Percentiles rank a stretch among this genome's conserved stretches.
Conservation (phyloP, 1,284 basidiomycete genomes). For the Leucocoprinus gongylophorus region DNA sequence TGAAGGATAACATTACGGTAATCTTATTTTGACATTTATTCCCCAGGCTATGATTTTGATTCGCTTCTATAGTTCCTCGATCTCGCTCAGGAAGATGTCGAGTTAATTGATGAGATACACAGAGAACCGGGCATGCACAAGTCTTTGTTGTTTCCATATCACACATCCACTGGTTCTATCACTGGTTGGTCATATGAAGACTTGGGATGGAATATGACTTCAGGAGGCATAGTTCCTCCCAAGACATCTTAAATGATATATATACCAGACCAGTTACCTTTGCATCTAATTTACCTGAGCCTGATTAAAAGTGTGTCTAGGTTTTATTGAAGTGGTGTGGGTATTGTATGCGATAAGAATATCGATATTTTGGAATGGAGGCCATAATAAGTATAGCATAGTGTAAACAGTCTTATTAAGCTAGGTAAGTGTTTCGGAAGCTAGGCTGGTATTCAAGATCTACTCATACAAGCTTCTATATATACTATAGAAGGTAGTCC, state of each 20-base stretch:
- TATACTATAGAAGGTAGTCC: too few relatives aligned
- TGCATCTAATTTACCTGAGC: too few relatives aligned
- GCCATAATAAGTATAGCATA: too few relatives aligned
- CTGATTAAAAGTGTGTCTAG: too few relatives aligned
- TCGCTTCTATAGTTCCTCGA: constrained; percentile 28
- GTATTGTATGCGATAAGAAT: too few relatives aligned
- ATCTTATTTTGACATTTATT: constrained; percentile 6
- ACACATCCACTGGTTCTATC: constrained; percentile 29
- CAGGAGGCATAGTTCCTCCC: constrained; percentile 29
- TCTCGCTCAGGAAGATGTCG: constrained; percentile 35
- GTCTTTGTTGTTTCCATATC: constrained; percentile 33
- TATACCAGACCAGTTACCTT: too few relatives aligned
- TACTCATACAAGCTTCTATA: too few relatives aligned
- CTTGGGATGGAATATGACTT: constrained; percentile 42
- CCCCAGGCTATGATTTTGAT: neutral
- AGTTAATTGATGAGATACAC: constrained; percentile 34
- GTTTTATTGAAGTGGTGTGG: too few relatives aligned
- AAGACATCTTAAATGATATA: neutral
- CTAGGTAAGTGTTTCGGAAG: too few relatives aligned
- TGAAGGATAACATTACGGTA: constrained; percentile 52
- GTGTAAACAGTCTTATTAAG: too few relatives aligned
- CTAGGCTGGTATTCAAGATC: too few relatives aligned
- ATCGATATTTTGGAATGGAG: too few relatives aligned
- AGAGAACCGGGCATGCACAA: constrained; percentile 40
- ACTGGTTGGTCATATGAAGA: constrained; percentile 47